Percentiles rank a stretch among this genome's conserved stretches.
Conservation (phyloP, 257 asterid species). For the Capsicum baccatum region DNA sequence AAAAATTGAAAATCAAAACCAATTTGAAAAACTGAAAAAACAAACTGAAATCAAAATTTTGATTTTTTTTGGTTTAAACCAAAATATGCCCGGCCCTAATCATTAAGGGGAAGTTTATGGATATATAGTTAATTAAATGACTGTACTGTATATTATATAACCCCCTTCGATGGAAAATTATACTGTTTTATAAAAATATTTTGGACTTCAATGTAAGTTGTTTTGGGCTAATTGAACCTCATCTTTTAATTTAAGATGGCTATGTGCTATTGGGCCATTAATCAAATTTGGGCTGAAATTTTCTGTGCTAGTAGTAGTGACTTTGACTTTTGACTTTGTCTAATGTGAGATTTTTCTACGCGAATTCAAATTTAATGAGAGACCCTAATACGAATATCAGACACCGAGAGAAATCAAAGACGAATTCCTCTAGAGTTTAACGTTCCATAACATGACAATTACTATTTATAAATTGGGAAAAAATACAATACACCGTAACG, state of each 20-base stretch:
- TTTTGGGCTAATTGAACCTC: background rate
- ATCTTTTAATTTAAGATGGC: background rate
- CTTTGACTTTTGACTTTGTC: background rate
- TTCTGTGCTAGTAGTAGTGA: background rate
- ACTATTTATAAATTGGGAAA: background rate
- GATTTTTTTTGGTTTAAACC: too few species aligned
- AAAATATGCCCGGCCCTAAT: too few species aligned
- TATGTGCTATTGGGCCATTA: background rate
- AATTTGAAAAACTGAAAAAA: too few species aligned
- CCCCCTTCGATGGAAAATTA: too few species aligned
- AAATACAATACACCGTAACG: background rate
- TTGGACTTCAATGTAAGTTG: background rate
- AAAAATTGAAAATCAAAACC: too few species aligned
- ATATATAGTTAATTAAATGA: background rate
- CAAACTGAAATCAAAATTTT: too few species aligned
- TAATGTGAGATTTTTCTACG: background rate
- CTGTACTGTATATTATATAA: too few species aligned
- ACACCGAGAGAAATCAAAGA: background rate
- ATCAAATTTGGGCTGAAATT: background rate
- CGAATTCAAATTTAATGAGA: background rate
- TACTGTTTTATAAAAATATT: too few species aligned
- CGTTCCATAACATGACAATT: background rate
- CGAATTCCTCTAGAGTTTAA: background rate
- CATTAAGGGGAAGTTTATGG: background rate
- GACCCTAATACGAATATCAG: background rate